Percentiles rank a stretch among this genome's conserved stretches.
These are phyloP conservation scores for Lupinus albus DNA, from an alignment of 306 rosid species.

Conservation along the genomic window DNA sequence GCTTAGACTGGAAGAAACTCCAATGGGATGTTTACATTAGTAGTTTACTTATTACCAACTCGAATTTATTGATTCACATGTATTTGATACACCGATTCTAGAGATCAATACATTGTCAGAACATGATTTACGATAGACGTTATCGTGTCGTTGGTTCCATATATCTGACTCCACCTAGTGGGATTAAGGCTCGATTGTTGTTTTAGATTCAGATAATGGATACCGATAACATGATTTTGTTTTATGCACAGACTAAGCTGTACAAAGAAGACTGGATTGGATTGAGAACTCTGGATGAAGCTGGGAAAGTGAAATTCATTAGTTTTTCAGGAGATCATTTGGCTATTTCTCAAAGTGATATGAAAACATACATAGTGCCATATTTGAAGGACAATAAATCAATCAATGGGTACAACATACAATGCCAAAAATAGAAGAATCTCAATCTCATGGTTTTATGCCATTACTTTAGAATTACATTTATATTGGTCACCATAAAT, in stretches of 20 bases:
- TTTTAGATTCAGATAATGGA: slow-evolving; percentile 15
- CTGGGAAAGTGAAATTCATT: slow-evolving; percentile 56
- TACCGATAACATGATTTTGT: slow-evolving; percentile 9
- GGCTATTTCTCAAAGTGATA: slow-evolving; percentile 38
- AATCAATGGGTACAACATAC: slow-evolving; percentile 34
- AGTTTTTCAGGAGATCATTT: slow-evolving; percentile 50
- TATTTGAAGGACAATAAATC: slow-evolving; percentile 46
- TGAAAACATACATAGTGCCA: slow-evolving; percentile 45
- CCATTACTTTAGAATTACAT: too few species aligned
- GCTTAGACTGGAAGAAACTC: background rate
- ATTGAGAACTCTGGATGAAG: slow-evolving; percentile 49
- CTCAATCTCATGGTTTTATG: slow-evolving; percentile 11
- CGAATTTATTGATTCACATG: too few species aligned
- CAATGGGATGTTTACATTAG: background rate
- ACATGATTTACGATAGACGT: too few species aligned
- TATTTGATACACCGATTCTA: too few species aligned
- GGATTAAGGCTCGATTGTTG: too few species aligned
- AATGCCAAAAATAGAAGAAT: slow-evolving; percentile 13
- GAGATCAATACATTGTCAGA: too few species aligned
- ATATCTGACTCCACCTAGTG: too few species aligned
- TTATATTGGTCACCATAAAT: too few species aligned
- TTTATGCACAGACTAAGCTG: slow-evolving; percentile 48
- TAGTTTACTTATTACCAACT: slow-evolving; percentile 22
- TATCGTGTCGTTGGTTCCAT: too few species aligned
- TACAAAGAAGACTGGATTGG: slow-evolving; percentile 59